Percentiles rank a stretch among this genome's conserved stretches.
Evolutionary conservation across 1,284 basidiomycete genomes (phyloP).

Genomic region (Trichosporon ovoides): DNA sequence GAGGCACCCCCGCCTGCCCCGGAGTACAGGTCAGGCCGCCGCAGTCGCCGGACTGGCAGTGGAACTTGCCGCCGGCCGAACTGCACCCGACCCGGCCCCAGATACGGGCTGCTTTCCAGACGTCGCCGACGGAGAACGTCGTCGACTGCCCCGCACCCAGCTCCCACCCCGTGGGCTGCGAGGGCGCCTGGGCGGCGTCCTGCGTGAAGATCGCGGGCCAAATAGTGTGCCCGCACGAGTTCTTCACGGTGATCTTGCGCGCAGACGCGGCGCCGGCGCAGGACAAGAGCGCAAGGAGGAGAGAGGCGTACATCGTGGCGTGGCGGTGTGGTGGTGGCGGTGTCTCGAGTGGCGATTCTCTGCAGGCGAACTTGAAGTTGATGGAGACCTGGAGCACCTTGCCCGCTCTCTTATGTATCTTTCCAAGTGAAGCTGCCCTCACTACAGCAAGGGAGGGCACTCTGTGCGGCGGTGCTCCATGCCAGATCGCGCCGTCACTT

Average conservation of each 20-base stretch:
- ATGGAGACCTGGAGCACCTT: no score
- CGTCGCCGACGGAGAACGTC: slow-evolving; percentile 22
- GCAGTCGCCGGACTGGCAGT: background rate
- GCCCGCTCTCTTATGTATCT: no score
- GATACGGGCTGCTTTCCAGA: slow-evolving; percentile 28
- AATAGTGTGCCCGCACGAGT: slow-evolving; percentile 26
- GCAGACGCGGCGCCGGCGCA: slow-evolving; percentile 1
- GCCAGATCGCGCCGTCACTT: no score
- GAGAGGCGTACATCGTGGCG: background rate
- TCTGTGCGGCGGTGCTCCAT: no score
- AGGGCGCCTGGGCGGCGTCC: slow-evolving; percentile 3
- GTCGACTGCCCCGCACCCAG: slow-evolving; percentile 12
- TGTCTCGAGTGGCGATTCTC: no score
- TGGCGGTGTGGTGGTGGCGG: no score
- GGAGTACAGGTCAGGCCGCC: background rate
- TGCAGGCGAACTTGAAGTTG: no score
- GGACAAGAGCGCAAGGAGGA: background rate
- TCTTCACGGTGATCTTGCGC: slow-evolving; percentile 28
- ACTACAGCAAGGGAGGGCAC: no score
- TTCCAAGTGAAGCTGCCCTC: no score
- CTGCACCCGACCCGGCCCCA: slow-evolving; percentile 33
- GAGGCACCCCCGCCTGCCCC: slow-evolving; percentile 7
- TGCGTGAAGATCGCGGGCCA: slow-evolving; percentile 25
- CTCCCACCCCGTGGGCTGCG: slow-evolving; percentile 30
- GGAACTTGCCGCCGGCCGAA: slow-evolving; percentile 11